These are phyloP conservation scores for Cutaneotrichosporon cutaneum DNA, from an alignment of 1,284 basidiomycete genomes.

Conservation along the genomic window DNA sequence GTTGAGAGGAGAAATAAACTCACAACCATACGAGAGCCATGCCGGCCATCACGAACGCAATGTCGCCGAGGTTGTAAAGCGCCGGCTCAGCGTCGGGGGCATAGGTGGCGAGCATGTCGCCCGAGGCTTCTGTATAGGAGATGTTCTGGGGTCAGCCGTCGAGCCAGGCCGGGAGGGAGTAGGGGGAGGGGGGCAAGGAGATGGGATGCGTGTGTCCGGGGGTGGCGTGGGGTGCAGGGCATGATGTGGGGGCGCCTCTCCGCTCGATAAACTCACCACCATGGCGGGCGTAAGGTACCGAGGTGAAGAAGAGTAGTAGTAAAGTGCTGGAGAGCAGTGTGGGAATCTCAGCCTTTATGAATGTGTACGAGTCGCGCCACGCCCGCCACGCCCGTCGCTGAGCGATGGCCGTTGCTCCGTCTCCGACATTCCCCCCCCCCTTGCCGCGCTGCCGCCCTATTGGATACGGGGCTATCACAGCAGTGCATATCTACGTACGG, in stretches of 20 bases:
- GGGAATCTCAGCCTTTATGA: too few relatives aligned
- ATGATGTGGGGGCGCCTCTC: too few relatives aligned
- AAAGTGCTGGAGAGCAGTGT: neutral
- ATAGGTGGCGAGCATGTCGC: slow-evolving; percentile 47
- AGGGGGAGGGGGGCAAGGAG: neutral
- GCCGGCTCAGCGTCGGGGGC: slow-evolving; percentile 47
- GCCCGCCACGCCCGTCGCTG: too few relatives aligned
- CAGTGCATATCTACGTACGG: too few relatives aligned
- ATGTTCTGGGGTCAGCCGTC: slow-evolving; percentile 34
- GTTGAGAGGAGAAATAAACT: slow-evolving; percentile 38
- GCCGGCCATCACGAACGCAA: slow-evolving; percentile 54
- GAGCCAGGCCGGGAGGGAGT: neutral
- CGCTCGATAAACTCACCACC: slow-evolving; percentile 3
- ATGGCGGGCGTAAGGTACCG: neutral
- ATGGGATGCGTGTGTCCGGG: too few relatives aligned
- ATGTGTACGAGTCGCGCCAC: too few relatives aligned
- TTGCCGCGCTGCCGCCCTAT: too few relatives aligned
- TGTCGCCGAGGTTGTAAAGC: slow-evolving; percentile 58
- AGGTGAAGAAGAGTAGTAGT: neutral
- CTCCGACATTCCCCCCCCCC: too few relatives aligned
- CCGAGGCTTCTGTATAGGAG: slow-evolving; percentile 40
- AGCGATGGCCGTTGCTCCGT: too few relatives aligned
- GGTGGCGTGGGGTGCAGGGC: neutral
- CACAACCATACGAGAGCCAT: neutral
- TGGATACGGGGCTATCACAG: too few relatives aligned